Evolutionary conservation across 345 rosid species (phyloP).

Genomic region (Moringa oleifera): DNA sequence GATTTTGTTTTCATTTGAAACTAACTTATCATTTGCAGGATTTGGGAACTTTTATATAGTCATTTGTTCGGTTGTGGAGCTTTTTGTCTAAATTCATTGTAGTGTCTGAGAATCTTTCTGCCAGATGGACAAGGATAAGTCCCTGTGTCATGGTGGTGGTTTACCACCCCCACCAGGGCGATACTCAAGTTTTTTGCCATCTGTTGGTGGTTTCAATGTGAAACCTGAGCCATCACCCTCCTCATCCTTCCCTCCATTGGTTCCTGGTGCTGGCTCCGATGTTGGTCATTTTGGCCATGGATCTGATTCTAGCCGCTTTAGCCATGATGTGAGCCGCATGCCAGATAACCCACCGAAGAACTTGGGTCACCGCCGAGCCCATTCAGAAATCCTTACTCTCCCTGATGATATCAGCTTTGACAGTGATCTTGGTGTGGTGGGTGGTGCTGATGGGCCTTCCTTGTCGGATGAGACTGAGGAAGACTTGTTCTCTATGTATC

Average conservation of each 20-base stretch:
- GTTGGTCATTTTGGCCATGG: constrained; percentile 35
- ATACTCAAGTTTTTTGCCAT: constrained; percentile 41
- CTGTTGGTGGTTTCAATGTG: constrained; percentile 36
- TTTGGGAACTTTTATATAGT: no score
- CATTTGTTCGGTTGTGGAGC: no score
- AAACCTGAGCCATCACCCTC: constrained; percentile 48
- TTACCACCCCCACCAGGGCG: constrained; percentile 56
- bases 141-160: constrained; percentile 42
- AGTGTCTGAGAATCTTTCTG: background rate
- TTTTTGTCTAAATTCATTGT: background rate
- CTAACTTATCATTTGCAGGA: no score
- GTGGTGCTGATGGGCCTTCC: constrained; percentile 66
- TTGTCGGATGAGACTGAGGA: constrained; percentile 85
- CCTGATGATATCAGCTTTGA: constrained; percentile 92
- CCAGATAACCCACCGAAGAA: constrained; percentile 79
- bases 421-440: constrained; percentile 81
- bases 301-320: constrained; percentile 45
- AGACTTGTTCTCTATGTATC: constrained; percentile 70
- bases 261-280: constrained; percentile 37
- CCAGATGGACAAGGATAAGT: constrained; percentile 71
- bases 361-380: constrained; percentile 90
- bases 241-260: constrained; percentile 33
- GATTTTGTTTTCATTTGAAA: no score
- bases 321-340: constrained; percentile 85
- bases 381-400: constrained; percentile 84